phyloP scores from a whole-genome alignment of 202 grass and related monocot species.

The Miscanthus sacchariflorus region DNA sequence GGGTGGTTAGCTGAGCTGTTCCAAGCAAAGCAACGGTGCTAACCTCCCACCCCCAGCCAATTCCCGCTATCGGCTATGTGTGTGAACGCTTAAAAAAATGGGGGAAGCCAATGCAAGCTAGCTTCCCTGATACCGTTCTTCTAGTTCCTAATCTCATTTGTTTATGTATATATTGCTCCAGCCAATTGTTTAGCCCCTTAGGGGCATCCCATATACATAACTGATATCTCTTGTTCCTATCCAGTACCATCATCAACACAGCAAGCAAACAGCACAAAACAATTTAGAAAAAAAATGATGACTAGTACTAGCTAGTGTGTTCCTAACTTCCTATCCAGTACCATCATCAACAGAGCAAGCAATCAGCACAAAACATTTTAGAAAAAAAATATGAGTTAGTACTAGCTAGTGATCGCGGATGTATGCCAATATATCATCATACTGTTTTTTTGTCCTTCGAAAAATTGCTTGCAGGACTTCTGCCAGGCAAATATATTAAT shows the following conservation, averaged over 20 bases:
- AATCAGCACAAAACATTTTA: too few relatives aligned
- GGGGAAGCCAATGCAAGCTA: not conserved
- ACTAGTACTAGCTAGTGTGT: too few relatives aligned
- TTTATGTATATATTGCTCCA: constrained; percentile 21
- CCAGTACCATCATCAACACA: not conserved
- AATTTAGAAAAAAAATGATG: not conserved
- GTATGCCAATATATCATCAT: not conserved
- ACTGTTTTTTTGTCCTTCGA: too few relatives aligned
- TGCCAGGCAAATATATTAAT: too few relatives aligned
- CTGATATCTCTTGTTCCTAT: constrained; percentile 37
- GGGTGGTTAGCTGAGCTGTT: constrained; percentile 61
- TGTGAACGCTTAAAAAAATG: constrained; percentile 36
- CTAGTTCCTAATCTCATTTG: constrained; percentile 23
- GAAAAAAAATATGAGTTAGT: too few relatives aligned
- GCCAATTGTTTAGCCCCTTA: constrained; percentile 27
- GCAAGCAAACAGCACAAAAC: not conserved
- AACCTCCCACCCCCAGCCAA: constrained; percentile 37
- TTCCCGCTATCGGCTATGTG: not conserved
- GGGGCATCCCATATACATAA: constrained; percentile 27
- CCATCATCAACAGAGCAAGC: not conserved
- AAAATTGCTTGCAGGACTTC: too few relatives aligned
- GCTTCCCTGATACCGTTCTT: constrained; percentile 20
- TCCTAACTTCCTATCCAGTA: not conserved
- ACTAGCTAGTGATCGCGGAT: too few relatives aligned
- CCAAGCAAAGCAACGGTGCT: constrained; percentile 51